These are phyloP conservation scores for Jackrogersella multiformis DNA, from an alignment of 495 filamentous ascomycete species.

Conservation along the genomic window DNA sequence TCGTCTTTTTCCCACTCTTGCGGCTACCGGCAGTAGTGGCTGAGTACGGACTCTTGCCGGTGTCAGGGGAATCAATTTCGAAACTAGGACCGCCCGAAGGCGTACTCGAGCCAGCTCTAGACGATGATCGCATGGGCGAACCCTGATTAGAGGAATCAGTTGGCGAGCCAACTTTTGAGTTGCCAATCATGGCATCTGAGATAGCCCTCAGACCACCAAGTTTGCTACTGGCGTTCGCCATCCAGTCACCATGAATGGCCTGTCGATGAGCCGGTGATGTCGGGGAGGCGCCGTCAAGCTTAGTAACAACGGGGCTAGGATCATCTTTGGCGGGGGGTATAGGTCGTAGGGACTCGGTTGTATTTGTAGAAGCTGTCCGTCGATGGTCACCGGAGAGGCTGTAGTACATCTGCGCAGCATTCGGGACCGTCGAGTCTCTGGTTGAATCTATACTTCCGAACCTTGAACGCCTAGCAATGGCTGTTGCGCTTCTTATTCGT, in stretches of 20 bases:
- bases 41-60: constrained; percentile 63
- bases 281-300: constrained; percentile 66
- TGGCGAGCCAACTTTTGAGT: constrained; percentile 59
- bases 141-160: constrained; percentile 70
- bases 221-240: constrained; percentile 59
- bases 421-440: constrained; percentile 51
- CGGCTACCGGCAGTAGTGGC: constrained; percentile 58
- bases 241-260: constrained; percentile 62
- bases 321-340: constrained; percentile 59
- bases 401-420: constrained; percentile 70
- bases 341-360: constrained; percentile 58
- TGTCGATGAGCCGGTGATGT: constrained; percentile 59
- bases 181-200: constrained; percentile 78
- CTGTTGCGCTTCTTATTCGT: constrained; percentile 65
- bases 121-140: constrained; percentile 71
- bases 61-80: constrained; percentile 77
- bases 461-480: constrained; percentile 76
- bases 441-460: constrained; percentile 75
- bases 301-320: constrained; percentile 69
- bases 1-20: constrained; percentile 71
- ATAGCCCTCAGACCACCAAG: constrained; percentile 77
- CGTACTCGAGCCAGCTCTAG: constrained; percentile 84
- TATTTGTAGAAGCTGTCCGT: constrained; percentile 60
- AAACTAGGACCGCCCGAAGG: constrained; percentile 83
- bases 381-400: constrained; percentile 57